Evolutionary conservation across 371 early-diverging fungal genomes (phyloP).

Genomic region (Mucor sp.): DNA sequence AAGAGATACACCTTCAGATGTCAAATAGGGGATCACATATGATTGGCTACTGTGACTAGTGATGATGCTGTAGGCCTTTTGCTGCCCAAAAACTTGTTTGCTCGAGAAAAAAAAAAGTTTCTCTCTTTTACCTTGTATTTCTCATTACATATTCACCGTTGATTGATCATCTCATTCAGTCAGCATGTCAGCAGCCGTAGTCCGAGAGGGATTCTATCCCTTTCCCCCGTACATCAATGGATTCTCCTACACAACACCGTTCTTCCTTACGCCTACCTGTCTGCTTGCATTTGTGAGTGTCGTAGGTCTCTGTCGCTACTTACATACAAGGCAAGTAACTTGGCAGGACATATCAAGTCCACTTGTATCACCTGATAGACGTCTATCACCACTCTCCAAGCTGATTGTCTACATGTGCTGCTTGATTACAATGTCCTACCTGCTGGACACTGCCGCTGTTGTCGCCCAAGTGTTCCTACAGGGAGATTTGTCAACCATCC

Average conservation of each 20-base stretch:
- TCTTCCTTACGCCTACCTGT: slow-evolving; percentile 20
- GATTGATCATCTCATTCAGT: background rate
- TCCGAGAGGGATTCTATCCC: background rate
- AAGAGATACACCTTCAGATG: background rate
- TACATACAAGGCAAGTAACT: slow-evolving; percentile 10
- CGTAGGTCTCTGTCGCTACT: slow-evolving; percentile 14
- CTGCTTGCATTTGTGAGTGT: slow-evolving; percentile 8
- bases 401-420: slow-evolving; percentile 29
- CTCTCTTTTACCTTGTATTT: too few species aligned
- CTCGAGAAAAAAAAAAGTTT: background rate
- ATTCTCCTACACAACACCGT: slow-evolving; percentile 9
- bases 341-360: slow-evolving; percentile 25
- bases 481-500: slow-evolving; percentile 27
- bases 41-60: background rate
- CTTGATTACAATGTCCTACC: slow-evolving; percentile 29
- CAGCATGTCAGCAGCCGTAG: background rate
- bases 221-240: slow-evolving; percentile 6
- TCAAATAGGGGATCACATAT: background rate
- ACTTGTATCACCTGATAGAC: background rate
- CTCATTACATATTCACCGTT: too few species aligned
- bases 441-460: slow-evolving; percentile 35
- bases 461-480: slow-evolving; percentile 33
- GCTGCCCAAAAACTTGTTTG: background rate
- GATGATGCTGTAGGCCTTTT: background rate
- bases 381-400: slow-evolving; percentile 33